phyloP scores from a whole-genome alignment of 345 rosid species.

The Excoecaria cochinchinensis region DNA sequence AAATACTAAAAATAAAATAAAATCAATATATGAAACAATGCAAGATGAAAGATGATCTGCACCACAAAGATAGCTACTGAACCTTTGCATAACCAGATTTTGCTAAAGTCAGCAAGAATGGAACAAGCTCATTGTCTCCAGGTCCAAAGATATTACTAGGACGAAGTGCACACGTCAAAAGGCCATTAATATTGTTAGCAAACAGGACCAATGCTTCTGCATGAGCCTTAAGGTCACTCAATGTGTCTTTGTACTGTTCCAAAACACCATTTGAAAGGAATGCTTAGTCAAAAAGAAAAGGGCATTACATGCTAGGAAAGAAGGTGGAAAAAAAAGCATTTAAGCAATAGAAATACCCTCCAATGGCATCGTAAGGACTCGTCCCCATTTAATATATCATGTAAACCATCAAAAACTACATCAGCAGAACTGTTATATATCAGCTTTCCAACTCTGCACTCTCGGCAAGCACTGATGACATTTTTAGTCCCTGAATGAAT shows the following conservation, averaged over 20 bases:
- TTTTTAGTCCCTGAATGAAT: constrained; percentile 64
- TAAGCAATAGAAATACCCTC: constrained; percentile 44
- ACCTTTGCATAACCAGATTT: constrained; percentile 91
- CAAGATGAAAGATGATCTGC: constrained; percentile 8
- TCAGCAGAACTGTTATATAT: constrained; percentile 82
- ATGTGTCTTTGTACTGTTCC: constrained; percentile 59
- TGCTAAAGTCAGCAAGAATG: constrained; percentile 58
- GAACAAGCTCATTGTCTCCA: constrained; percentile 61
- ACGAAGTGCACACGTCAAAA: constrained; percentile 86
- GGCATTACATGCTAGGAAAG: constrained; percentile 10
- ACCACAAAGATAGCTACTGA: constrained; percentile 13
- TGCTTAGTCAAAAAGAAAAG: constrained; percentile 17
- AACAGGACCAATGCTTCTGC: constrained; percentile 72
- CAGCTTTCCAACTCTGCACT: constrained; percentile 72
- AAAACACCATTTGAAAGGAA: constrained; percentile 22
- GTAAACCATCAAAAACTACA: constrained; percentile 78
- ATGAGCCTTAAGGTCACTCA: constrained; percentile 89
- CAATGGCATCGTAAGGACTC: constrained; percentile 61
- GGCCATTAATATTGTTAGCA: constrained; percentile 76
- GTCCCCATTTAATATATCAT: constrained; percentile 57
- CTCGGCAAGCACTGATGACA: constrained; percentile 72
- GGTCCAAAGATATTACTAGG: constrained; percentile 93
- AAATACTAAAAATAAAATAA: background rate
- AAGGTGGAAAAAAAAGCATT: background rate
- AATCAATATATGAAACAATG: background rate